Evolutionary conservation across 73 alveolate genomes (phyloP).

Genomic region (Breviolum minutum): DNA sequence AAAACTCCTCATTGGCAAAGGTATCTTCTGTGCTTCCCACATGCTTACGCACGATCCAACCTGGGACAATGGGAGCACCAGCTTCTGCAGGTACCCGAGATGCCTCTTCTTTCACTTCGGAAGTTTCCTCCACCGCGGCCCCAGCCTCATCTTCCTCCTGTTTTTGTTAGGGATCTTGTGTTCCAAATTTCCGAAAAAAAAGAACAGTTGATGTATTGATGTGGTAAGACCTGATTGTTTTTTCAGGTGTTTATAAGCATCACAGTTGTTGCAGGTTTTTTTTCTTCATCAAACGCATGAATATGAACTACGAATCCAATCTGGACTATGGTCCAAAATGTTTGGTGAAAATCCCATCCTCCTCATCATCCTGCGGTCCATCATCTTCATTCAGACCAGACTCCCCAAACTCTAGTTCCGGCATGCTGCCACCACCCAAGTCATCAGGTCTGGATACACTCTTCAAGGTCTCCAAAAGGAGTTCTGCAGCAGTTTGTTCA

Average conservation of each 20-base stretch:
- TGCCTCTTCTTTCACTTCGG: background rate
- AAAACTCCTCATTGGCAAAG: slow-evolving; percentile 78
- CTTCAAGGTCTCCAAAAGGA: slow-evolving; percentile 53
- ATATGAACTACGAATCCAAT: no score
- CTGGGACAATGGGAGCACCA: slow-evolving; percentile 64
- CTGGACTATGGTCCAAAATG: no score
- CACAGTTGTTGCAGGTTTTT: no score
- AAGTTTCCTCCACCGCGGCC: background rate
- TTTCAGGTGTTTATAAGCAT: no score
- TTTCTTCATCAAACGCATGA: no score
- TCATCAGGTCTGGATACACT: slow-evolving; percentile 79
- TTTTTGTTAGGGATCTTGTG: background rate
- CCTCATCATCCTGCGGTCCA: background rate
- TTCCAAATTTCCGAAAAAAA: no score
- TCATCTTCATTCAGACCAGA: background rate
- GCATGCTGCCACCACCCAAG: slow-evolving; percentile 89
- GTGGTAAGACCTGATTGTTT: no score
- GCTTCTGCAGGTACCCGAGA: slow-evolving; percentile 44
- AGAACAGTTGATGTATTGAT: no score
- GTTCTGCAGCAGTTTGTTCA: slow-evolving; percentile 38
- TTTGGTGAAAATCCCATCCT: background rate
- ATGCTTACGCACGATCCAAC: slow-evolving; percentile 76
- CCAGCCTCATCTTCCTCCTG: background rate
- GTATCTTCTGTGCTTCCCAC: slow-evolving; percentile 4
- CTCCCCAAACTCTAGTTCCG: slow-evolving; percentile 31